phyloP scores from a whole-genome alignment of 2,329 filamentous ascomycete genomes.

The Colletotrichum limetticola region DNA sequence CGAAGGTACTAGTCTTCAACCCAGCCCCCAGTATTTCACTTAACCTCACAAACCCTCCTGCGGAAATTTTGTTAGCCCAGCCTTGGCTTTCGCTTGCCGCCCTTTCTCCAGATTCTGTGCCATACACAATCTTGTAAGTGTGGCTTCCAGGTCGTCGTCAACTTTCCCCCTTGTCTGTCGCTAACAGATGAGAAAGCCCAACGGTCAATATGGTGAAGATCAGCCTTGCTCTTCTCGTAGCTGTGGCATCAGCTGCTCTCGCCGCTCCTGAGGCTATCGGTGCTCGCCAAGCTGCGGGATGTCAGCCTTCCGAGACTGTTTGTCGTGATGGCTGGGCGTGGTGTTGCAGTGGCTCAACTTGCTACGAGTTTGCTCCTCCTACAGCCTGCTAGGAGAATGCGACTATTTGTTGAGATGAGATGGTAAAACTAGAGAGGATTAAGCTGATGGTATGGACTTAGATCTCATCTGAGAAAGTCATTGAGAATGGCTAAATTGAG shows the following conservation, averaged over 20 bases:
- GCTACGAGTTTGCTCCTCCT: conserved; percentile 25
- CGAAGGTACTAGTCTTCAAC: too few relatives aligned
- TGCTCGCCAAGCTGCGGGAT: conserved; percentile 8
- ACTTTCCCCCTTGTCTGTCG: not conserved
- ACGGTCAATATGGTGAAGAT: conserved; percentile 1
- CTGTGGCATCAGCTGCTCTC: not conserved
- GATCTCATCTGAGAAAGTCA: too few relatives aligned
- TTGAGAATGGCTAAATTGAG: too few relatives aligned
- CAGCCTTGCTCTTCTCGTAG: not conserved
- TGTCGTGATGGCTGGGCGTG: conserved; percentile 25
- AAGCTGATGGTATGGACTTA: not conserved
- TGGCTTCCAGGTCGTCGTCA: too few relatives aligned
- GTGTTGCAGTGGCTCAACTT: conserved; percentile 1
- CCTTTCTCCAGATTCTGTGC: too few relatives aligned
- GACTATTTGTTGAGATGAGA: too few relatives aligned
- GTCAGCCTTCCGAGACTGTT: conserved; percentile 6
- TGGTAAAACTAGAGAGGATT: too few relatives aligned
- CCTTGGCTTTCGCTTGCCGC: too few relatives aligned
- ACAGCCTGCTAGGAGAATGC: not conserved
- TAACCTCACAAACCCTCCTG: too few relatives aligned
- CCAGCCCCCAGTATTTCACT: too few relatives aligned
- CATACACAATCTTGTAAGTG: not conserved
- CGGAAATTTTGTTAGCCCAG: too few relatives aligned
- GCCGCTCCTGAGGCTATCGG: conserved; percentile 5
- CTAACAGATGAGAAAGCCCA: not conserved